Base-by-base conservation (phyloP, 176 grass and related monocot species). In the Hsuehochloa calcarea region DNA sequence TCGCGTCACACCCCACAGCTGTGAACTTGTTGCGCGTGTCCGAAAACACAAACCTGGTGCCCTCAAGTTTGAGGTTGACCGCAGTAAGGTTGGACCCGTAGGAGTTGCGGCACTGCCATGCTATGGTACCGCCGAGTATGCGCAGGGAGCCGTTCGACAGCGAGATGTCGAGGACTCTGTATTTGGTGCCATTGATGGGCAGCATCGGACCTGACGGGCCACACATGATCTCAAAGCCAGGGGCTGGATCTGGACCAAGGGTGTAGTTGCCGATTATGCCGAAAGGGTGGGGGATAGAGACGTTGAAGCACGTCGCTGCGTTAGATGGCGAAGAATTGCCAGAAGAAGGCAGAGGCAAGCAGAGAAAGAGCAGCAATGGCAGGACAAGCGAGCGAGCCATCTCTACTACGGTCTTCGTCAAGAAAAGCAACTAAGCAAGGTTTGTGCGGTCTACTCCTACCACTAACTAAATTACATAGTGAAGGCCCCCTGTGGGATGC, bases 11-110 rank as follows among this genome's bases (percentile, higher is more conserved):
- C 10, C 90, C 90, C 6, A 92, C 22, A 5, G 34, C 82, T 0
- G 72, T 70, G 5, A 88, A 82, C 43, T 19, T 85, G 20, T 87
- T 92, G 34, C 41, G 31, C 65, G 78, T 15, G 22, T 78, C 47
- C 4, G 89, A 91, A 34, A 92, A 80, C 8, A 82, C 82, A 72
- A 80, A 91, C 19, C 52, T 71, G 55, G 86, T 88, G 4, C 52
- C 86, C n/a, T 23, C n/a, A 26, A 92, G 72, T 76, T 39, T 70
- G 15, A 91, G 47, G 44, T 3, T 52, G 4, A 11, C 2, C 26
- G 2, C 62, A 25, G 49, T 0, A 26, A 5, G 38, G 34, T 0
- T 22, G 22, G 7, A 15, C 2, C 20, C 9, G 16, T 22, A 20
- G 16, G 9, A 4, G 49, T 25, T 19, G 3, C 1, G 0, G 81